A percentile compares a stretch with the other conserved stretches of the same genome.
Conservation (phyloP, 345 rosid species). For the Dimocarpus longan region DNA sequence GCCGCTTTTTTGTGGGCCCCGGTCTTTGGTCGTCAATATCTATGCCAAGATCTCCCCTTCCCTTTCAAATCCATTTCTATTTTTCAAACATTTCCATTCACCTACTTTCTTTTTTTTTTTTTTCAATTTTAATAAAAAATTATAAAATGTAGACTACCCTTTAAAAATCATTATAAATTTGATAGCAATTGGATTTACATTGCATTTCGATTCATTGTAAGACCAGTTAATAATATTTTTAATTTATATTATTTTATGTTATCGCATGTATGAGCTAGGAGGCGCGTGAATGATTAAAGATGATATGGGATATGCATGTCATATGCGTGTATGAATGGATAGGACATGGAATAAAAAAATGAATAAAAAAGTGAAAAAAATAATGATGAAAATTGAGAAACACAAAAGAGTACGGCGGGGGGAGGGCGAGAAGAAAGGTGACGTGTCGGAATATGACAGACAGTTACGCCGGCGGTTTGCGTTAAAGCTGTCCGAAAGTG, state of each 20-base stretch:
- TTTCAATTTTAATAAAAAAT: neutral
- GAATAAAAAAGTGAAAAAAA: neutral
- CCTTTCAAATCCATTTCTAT: neutral
- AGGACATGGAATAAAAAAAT: neutral
- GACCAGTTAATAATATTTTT: too few relatives aligned
- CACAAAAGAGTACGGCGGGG: constrained; percentile 24
- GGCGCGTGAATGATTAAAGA: neutral
- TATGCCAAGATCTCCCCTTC: constrained; percentile 17
- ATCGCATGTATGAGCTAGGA: neutral
- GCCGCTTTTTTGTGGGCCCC: constrained; percentile 52
- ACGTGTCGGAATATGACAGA: constrained; percentile 40
- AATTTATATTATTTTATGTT: too few relatives aligned
- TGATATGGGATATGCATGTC: neutral
- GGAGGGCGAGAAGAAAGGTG: constrained; percentile 18
- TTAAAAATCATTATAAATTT: too few relatives aligned
- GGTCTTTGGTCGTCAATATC: constrained; percentile 21
- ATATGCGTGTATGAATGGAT: neutral
- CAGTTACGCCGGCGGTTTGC: constrained; percentile 39
- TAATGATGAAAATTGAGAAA: neutral
- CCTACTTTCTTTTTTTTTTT: neutral
- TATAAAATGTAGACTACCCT: neutral
- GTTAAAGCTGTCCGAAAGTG: constrained; percentile 19
- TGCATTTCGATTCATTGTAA: too few relatives aligned
- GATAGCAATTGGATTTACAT: too few relatives aligned
- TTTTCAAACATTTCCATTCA: neutral